These are phyloP conservation scores for Alliaria petiolata DNA, from an alignment of 345 rosid species.

Conservation along the genomic window DNA sequence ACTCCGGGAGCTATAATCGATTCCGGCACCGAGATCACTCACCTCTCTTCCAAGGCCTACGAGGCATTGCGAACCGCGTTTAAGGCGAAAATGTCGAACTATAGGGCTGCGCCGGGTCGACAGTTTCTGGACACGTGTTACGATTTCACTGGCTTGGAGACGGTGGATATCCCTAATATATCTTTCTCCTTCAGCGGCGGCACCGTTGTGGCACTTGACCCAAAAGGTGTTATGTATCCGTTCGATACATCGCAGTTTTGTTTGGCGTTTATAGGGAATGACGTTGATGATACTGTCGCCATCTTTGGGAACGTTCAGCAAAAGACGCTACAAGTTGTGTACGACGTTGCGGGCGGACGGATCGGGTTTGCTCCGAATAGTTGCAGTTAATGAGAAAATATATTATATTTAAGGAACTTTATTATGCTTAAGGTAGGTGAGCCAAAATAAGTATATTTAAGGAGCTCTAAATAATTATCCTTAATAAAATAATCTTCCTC, in stretches of 20 bases:
- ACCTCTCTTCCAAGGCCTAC: slow-evolving; percentile 56
- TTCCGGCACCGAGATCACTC: slow-evolving; percentile 74
- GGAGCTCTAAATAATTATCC: too few species aligned
- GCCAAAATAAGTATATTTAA: too few species aligned
- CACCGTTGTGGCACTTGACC: slow-evolving; percentile 30
- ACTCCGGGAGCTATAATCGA: slow-evolving; percentile 52
- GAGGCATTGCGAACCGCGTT: slow-evolving; percentile 40
- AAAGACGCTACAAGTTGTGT: slow-evolving; percentile 50
- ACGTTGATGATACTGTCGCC: slow-evolving; percentile 28
- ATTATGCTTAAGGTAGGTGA: too few species aligned
- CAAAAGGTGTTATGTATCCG: slow-evolving; percentile 38
- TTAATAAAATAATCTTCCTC: too few species aligned
- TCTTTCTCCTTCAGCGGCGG: slow-evolving; percentile 43
- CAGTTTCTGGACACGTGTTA: slow-evolving; percentile 68
- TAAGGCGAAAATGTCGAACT: slow-evolving; percentile 40
- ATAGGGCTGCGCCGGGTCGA: slow-evolving; percentile 41
- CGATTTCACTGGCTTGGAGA: slow-evolving; percentile 37
- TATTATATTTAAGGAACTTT: too few species aligned
- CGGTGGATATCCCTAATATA: slow-evolving; percentile 38
- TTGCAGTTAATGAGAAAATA: slow-evolving; percentile 41
- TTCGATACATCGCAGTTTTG: slow-evolving; percentile 43
- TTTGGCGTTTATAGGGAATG: slow-evolving; percentile 61
- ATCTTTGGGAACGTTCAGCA: slow-evolving; percentile 80
- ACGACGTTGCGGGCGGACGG: slow-evolving; percentile 47
- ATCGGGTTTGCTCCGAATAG: slow-evolving; percentile 63